Percentiles rank a stretch among this genome's conserved stretches.
Evolutionary conservation across 2,329 filamentous ascomycete species (phyloP).

Genomic region (Talaromyces piceae): DNA sequence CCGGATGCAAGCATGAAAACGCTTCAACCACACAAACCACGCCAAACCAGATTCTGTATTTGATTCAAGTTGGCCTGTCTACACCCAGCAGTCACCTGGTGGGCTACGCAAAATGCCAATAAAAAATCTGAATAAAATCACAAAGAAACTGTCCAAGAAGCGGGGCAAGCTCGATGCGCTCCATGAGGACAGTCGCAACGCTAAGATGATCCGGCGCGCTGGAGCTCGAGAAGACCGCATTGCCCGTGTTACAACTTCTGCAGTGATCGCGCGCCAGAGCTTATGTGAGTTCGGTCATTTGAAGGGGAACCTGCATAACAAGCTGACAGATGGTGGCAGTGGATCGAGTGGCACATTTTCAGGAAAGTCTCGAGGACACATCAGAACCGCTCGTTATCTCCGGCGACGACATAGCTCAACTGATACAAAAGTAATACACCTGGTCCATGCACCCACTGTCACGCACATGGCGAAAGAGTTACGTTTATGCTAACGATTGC

Average conservation of each 20-base stretch:
- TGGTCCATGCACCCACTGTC: not conserved
- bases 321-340: constrained; percentile 40
- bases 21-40: not conserved
- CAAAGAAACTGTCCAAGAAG: constrained; percentile 88
- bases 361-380: constrained; percentile 48
- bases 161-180: constrained; percentile 63
- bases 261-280: constrained; percentile 66
- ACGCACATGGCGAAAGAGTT: not conserved
- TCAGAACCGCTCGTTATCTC: constrained; percentile 27
- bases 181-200: constrained; percentile 84
- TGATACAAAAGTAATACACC: constrained; percentile 52
- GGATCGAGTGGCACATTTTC: constrained; percentile 63
- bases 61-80: not conserved
- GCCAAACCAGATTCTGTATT: not conserved
- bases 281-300: constrained; percentile 50
- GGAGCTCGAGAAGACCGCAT: constrained; percentile 75
- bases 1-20: not conserved
- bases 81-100: not conserved
- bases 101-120: constrained; percentile 50
- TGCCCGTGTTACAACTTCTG: constrained; percentile 59
- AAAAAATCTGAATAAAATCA: constrained; percentile 69
- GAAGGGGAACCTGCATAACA: not conserved
- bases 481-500: not conserved
- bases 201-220: constrained; percentile 71
- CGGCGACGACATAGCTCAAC: constrained; percentile 34